Evolutionary conservation across 345 rosid species (phyloP).

Genomic region (Gossypium anomalum): DNA sequence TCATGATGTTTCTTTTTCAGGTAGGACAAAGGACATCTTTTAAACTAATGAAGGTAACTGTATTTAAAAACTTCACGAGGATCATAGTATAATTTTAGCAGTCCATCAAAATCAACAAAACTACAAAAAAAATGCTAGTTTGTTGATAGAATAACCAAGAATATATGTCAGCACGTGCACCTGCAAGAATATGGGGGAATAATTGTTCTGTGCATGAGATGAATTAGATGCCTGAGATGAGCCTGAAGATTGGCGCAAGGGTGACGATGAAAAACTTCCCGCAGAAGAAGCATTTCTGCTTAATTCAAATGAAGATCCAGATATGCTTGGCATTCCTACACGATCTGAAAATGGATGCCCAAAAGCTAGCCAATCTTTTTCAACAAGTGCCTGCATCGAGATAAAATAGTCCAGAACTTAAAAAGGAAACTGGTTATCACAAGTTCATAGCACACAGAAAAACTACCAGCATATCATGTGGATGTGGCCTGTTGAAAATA

Average conservation of each 20-base stretch:
- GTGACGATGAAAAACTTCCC: constrained; percentile 70
- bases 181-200: constrained; percentile 97
- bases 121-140: background rate
- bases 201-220: constrained; percentile 74
- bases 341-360: constrained; percentile 99
- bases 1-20: background rate
- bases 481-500: constrained; percentile 2
- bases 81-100: background rate
- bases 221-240: constrained; percentile 67
- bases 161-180: constrained; percentile 26
- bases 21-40: background rate
- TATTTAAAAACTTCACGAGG: background rate
- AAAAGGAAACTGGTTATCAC: background rate
- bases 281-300: constrained; percentile 73
- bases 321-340: constrained; percentile 71
- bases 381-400: constrained; percentile 71
- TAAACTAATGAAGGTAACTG: background rate
- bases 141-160: constrained; percentile 1
- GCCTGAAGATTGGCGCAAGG: constrained; percentile 65
- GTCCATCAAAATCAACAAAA: background rate
- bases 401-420: constrained; percentile 11
- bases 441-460: background rate
- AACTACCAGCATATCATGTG: constrained; percentile 5
- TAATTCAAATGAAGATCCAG: constrained; percentile 62
- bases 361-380: constrained; percentile 99